Evolutionary conservation across 495 filamentous ascomycete species (phyloP), one percentile per base, ranked within the genome.

Genomic region (Aspergillus egyptiacus): DNA sequence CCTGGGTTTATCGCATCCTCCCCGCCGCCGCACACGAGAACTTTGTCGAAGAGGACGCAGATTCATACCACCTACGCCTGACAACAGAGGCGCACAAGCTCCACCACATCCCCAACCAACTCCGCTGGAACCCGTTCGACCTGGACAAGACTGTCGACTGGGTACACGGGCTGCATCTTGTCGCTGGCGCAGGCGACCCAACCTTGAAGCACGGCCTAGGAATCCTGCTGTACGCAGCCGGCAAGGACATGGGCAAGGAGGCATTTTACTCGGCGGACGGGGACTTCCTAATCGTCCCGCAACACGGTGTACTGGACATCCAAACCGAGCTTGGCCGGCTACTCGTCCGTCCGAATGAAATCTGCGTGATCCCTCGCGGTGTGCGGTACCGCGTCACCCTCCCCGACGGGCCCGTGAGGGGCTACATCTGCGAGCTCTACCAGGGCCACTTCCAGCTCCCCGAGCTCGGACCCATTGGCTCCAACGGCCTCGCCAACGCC

Each of bases 251-350:
- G 90, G 74, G 74, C 33, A 73, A 80, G 38, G 71, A 78, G 36
- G 89, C 87, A 0, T 95, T 91, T 63, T 95, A 91, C 67, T 89
- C 84, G n/a, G 84, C 88, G 0, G 90, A 96, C 58, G 90, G 90
- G 0, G 90, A 96, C 65, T 81, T 94, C 59, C 67, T 96, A 32
- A 84, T 96, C 53, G 89, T 95, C 9, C 76, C 81, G 0, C 89
- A 95, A 62, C 83, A 91, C 55, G 90, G 90, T 13, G 80, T 81
- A 25, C 74, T 96, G 38, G 85, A 95, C 57, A 87, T 96, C 46
- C 83, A 85, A 56, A 91, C 90, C 0, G 90, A 96, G 66, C 67
- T 94, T 23, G 90, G 90, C 9, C 78, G 79, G 52, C 68, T 96
- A 15, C 69, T 93, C n/a, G 79, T 96, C 8, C 78, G 89, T 14